These are phyloP conservation scores for Pleurotus ostreatus DNA, from an alignment of 768 basidiomycete genomes.

Conservation along the genomic window DNA sequence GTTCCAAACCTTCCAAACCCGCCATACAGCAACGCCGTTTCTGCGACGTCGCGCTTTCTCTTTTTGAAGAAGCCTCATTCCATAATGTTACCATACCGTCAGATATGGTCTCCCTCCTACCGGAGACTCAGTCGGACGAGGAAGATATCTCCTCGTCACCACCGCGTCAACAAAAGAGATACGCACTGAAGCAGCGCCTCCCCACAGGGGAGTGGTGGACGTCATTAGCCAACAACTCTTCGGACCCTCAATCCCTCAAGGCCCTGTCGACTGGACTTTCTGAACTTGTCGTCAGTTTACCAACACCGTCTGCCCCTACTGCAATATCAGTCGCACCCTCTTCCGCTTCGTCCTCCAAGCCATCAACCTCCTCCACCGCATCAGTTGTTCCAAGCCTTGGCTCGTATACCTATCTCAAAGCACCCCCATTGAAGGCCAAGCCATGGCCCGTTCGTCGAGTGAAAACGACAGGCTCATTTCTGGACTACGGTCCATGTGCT, in stretches of 20 bases:
- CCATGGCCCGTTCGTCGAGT: conserved; percentile 50
- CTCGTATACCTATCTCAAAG: conserved; percentile 47
- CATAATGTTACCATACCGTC: conserved; percentile 41
- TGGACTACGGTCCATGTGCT: conserved; percentile 74
- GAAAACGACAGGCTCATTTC: conserved; percentile 55
- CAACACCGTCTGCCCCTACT: conserved; percentile 46
- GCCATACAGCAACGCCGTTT: conserved; percentile 71
- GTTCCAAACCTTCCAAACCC: conserved; percentile 57
- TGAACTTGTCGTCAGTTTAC: conserved; percentile 72
- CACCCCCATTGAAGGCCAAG: conserved; percentile 34
- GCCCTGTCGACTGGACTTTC: conserved; percentile 61
- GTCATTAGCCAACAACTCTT: conserved; percentile 50
- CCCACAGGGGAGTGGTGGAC: conserved; percentile 80
- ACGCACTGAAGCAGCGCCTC: conserved; percentile 77
- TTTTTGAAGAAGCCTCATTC: conserved; percentile 68
- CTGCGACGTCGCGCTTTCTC: conserved; percentile 66
- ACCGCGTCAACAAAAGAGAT: conserved; percentile 41
- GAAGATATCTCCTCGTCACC: conserved; percentile 15
- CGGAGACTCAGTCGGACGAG: conserved; percentile 13
- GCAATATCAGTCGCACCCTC: not conserved
- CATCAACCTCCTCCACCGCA: conserved; percentile 19
- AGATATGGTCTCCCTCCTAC: conserved; percentile 41
- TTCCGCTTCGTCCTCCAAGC: conserved; percentile 3
- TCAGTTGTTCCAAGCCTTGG: conserved; percentile 44
- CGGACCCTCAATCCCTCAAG: conserved; percentile 35